Evolutionary conservation across 2,329 filamentous ascomycete genomes (phyloP), one percentile per base, ranked within the genome.

Genomic region (Microsporum audouinii): DNA sequence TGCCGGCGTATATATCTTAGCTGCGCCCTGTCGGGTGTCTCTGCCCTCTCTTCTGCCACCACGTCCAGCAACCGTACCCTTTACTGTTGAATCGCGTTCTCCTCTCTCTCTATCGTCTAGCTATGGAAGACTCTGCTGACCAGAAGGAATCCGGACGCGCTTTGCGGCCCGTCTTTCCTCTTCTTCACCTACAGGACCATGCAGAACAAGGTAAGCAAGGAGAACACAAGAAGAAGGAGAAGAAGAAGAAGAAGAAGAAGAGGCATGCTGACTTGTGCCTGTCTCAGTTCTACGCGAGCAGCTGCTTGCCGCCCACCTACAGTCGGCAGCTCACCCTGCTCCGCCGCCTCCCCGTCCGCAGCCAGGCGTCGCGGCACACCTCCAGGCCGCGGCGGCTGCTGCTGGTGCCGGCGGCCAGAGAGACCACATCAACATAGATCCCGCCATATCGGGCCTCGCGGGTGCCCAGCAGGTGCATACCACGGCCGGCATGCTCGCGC

Each of bases 281-380:
- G 56, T 39, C 17, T 57, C 67, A 85, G 83, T 82, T 71, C 79
- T 86, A 69, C 80, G 83, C 73, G 83, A 85, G 70, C 83, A 84
- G 68, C 80, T 86, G 51, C 78, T 85, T 66, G 82, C 76, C 61
- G 74, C 73, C 51, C 74, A 75, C 64, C 74, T 76, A 58, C 73
- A 77, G 29, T 31, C 39, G 17, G 57, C 56, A 33, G 38, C 58
- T 53, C 41, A 33, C 49, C 67, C 75, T 61, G 68, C 80, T 67
- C 77, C 78, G 60, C 78, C 79, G 63, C 75, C 77, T 59, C 71
- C 71, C 60, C 71, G 68, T 59, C 65, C 67, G 39, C 75, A 76
- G 64, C 73, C 76, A 51, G 72, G 75, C 64, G 67, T 75, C 64
- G 68, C 78, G 75, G 68, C 70, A 69, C 71, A 73, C 63, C 64